phyloP scores from a whole-genome alignment of 306 rosid species.

The Biancaea sappan region DNA sequence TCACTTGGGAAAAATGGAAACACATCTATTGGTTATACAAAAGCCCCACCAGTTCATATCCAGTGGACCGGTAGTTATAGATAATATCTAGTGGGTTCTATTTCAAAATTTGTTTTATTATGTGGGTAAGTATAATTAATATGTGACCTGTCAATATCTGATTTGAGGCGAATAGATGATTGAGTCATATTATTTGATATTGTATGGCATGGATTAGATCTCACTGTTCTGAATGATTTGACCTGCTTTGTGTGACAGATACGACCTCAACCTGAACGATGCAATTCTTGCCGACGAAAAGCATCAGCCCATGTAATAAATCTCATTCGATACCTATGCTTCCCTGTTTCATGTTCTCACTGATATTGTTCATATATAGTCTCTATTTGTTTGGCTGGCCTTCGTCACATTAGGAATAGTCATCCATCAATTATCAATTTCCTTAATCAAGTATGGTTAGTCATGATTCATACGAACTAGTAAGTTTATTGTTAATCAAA shows the following conservation, averaged over 20 bases:
- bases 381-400: background rate
- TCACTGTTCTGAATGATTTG: conserved; percentile 14
- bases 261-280: conserved; percentile 71
- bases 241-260: conserved; percentile 47
- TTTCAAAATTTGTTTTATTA: background rate
- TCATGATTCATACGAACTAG: background rate
- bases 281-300: conserved; percentile 93
- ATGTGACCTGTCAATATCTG: background rate
- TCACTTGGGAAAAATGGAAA: background rate
- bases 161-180: background rate
- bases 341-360: background rate
- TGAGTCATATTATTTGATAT: background rate
- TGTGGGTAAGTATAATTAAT: background rate
- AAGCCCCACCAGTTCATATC: background rate
- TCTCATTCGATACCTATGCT: background rate
- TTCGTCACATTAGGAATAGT: background rate
- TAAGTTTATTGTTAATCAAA: background rate
- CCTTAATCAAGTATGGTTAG: background rate
- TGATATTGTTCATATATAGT: background rate
- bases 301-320: conserved; percentile 76
- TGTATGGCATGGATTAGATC: conserved; percentile 16
- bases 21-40: background rate
- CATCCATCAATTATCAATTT: background rate
- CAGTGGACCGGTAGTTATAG: background rate
- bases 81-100: background rate